A percentile compares a stretch with the other conserved stretches of the same genome.
Evolutionary conservation across 768 basidiomycete species (phyloP).

Genomic region (Auriscalpium vulgare): DNA sequence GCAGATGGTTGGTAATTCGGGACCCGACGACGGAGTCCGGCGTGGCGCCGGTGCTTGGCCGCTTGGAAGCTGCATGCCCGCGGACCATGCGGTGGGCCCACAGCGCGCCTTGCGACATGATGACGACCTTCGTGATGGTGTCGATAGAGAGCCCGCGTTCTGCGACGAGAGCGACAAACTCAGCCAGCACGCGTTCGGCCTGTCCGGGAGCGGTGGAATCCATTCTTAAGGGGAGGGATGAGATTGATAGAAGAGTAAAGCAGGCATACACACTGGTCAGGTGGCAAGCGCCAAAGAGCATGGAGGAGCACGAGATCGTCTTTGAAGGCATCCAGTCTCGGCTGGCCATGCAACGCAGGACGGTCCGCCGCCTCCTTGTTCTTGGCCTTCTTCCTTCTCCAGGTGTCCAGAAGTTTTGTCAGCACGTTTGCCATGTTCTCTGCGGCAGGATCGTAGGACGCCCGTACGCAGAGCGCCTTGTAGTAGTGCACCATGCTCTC

Average conservation of each 20-base stretch:
- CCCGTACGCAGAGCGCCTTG: conserved; percentile 78
- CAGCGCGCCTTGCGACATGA: conserved; percentile 71
- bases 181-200: conserved; percentile 39
- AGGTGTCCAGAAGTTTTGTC: conserved; percentile 54
- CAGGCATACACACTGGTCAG: conserved; percentile 45
- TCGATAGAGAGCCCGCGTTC: conserved; percentile 70
- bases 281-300: conserved; percentile 54
- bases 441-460: conserved; percentile 80
- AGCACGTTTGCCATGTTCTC: conserved; percentile 78
- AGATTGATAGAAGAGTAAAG: conserved; percentile 7
- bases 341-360: conserved; percentile 30
- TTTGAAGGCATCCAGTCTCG: conserved; percentile 54
- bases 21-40: conserved; percentile 43
- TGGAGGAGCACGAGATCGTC: conserved; percentile 70
- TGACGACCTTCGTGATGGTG: conserved; percentile 63
- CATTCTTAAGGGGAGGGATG: conserved; percentile 29
- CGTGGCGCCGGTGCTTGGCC: conserved; percentile 7
- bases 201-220: conserved; percentile 40
- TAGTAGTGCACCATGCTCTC: conserved; percentile 80
- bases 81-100: conserved; percentile 81
- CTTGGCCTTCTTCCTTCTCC: conserved; percentile 31
- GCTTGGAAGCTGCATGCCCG: conserved; percentile 24
- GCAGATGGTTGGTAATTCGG: conserved; percentile 56
- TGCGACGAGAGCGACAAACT: conserved; percentile 54
- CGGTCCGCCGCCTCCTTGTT: conserved; percentile 27